Base-by-base conservation (phyloP, 768 basidiomycete genomes). In the Psilocybe subaeruginosa region DNA sequence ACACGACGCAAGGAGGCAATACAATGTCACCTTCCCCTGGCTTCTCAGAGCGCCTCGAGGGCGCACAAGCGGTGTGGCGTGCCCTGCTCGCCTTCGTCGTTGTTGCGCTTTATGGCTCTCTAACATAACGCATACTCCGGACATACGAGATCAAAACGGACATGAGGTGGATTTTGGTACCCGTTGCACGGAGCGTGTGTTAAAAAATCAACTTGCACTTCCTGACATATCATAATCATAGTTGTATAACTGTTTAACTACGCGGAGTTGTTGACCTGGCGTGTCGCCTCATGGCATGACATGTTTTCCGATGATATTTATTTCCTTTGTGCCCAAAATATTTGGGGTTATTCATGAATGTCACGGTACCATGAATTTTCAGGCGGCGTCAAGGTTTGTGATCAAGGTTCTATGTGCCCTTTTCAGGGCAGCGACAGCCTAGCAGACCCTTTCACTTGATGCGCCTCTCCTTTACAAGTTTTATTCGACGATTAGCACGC, bases 121-220 rank as follows among this genome's bases (percentile, higher is more conserved):
- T 62, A 33, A 31, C 19, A 3, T 61, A 54, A 61, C 46, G 37
- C 30, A 41, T 37, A 33, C 51, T 45, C 23, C 52, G 51, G 51
- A 19, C 33, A 51, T 57, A 57, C 57, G 65, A 61, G 35, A 59
- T 56, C 8, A 49, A 43, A 50, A 53, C 59, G 59, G 59, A 56
- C 45, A 60, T 63, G 57, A 35, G 35, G 62, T 64, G 62, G 57
- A 54, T 53, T 56, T 59, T 66, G 59, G 51, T 39, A 27, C 59
- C 33, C 59, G 59, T 41, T 35, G 46, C 23, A 37, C 46, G 23
- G 37, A 54, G 54, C 41, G 39, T 60, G 58, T 30, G 16, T 37
- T 56, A 23, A 12, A 29, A 12, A 43, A 35, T 16, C 50, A 27
- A 53, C 35, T 37, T 58, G 14, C 17, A 48, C 19, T 52, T 33